Evolutionary conservation across 2,329 filamentous ascomycete genomes (phyloP).

Genomic region (Cryphonectria carpinicola): DNA sequence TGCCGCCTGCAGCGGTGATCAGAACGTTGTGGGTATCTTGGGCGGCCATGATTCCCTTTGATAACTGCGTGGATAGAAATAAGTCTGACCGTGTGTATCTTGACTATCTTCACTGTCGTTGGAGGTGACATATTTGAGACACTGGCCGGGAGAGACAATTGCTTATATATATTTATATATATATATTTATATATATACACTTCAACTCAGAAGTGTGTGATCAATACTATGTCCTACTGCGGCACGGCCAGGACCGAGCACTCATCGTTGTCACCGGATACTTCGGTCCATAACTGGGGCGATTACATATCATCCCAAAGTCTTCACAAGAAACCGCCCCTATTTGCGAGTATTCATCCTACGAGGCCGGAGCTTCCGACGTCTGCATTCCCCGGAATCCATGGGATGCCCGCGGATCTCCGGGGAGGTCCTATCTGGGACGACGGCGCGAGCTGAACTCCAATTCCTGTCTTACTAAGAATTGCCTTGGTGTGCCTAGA

Average conservation of each 20-base stretch:
- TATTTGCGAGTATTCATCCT: neutral
- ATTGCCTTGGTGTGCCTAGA: neutral
- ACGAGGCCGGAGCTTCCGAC: neutral
- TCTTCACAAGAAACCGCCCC: neutral
- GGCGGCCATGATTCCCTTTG: neutral
- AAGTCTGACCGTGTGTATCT: neutral
- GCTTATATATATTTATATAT: neutral
- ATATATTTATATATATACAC: neutral
- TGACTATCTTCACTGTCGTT: neutral
- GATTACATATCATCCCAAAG: neutral
- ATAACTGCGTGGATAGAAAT: neutral
- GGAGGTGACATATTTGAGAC: neutral
- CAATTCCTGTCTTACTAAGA: neutral
- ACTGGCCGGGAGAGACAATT: neutral
- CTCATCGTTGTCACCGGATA: neutral
- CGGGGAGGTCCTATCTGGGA: neutral
- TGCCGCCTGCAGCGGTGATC: neutral
- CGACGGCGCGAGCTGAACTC: neutral
- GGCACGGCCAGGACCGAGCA: neutral
- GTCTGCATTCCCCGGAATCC: neutral
- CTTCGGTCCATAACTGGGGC: neutral
- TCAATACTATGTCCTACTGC: neutral
- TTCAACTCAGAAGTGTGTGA: neutral
- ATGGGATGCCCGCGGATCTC: neutral
- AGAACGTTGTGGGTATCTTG: neutral